Percentiles rank a stretch among this genome's conserved stretches.
Evolutionary conservation across 2,329 filamentous ascomycete genomes (phyloP).

Genomic region (Fusarium pseudograminearum): DNA sequence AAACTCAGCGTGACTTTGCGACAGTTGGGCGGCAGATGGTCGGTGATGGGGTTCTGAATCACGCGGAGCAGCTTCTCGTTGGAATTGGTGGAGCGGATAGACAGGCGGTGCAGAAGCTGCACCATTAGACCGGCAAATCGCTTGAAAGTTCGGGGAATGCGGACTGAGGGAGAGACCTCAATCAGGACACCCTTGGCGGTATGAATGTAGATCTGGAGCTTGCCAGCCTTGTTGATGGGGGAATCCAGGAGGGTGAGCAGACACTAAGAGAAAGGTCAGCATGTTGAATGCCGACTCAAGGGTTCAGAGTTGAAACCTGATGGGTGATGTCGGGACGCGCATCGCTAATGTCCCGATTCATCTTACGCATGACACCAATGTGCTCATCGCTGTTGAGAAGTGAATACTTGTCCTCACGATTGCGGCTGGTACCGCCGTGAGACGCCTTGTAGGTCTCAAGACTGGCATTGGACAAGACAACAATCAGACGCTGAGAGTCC

Average conservation of each 20-base stretch:
- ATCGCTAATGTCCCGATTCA: slow-evolving; percentile 98
- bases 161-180: slow-evolving; percentile 96
- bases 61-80: slow-evolving; percentile 98
- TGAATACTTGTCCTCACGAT: slow-evolving; percentile 93
- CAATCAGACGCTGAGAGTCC: slow-evolving; percentile 89
- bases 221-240: slow-evolving; percentile 97
- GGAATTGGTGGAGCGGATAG: slow-evolving; percentile 95
- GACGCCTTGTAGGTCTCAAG: slow-evolving; percentile 97
- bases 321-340: slow-evolving; percentile 98
- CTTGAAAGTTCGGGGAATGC: slow-evolving; percentile 98
- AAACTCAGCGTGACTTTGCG: slow-evolving; percentile 97
- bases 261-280: slow-evolving; percentile 73
- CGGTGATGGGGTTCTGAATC: slow-evolving; percentile 97
- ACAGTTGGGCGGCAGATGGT: slow-evolving; percentile 96
- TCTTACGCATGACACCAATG: slow-evolving; percentile 99
- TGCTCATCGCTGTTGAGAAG: slow-evolving; percentile 99
- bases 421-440: slow-evolving; percentile 74
- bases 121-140: slow-evolving; percentile 99
- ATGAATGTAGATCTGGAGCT: slow-evolving; percentile 98
- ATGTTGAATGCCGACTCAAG: slow-evolving; percentile 59
- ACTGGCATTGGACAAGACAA: slow-evolving; percentile 96
- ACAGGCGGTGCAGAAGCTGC: slow-evolving; percentile 92
- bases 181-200: slow-evolving; percentile 97
- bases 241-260: slow-evolving; percentile 97
- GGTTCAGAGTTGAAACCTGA: slow-evolving; percentile 73